Evolutionary conservation across 768 basidiomycete genomes (phyloP).

Genomic region (Mycena floridula): DNA sequence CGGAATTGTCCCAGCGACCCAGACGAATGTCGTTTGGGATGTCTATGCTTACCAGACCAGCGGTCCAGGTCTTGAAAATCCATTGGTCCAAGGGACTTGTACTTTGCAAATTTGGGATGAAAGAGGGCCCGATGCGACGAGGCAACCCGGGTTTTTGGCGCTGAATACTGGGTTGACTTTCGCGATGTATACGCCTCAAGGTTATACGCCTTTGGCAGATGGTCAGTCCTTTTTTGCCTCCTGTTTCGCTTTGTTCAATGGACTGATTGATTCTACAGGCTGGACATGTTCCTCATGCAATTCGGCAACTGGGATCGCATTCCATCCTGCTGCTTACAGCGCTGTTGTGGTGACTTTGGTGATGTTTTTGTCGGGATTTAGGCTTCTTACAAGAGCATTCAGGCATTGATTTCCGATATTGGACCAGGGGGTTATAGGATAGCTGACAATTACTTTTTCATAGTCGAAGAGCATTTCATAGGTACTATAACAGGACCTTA

Average conservation of each 20-base stretch:
- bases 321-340: conserved; percentile 53
- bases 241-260: not conserved
- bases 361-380: conserved; percentile 59
- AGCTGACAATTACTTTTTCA: too few species aligned
- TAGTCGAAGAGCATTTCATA: too few species aligned
- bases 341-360: conserved; percentile 52
- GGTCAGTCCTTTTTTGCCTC: conserved; percentile 28
- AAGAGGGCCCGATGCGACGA: conserved; percentile 57
- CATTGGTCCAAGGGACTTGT: conserved; percentile 72
- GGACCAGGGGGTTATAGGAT: too few species aligned
- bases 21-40: conserved; percentile 77
- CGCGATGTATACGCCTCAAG: conserved; percentile 75
- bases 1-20: conserved; percentile 65
- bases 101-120: conserved; percentile 80
- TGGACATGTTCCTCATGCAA: conserved; percentile 17
- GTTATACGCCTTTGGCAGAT: conserved; percentile 61
- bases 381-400: not conserved
- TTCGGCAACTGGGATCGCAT: conserved; percentile 18
- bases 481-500: too few species aligned
- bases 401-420: too few species aligned
- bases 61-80: conserved; percentile 48
- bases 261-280: conserved; percentile 3
- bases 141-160: conserved; percentile 57
- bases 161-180: conserved; percentile 71
- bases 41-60: conserved; percentile 68